A percentile compares a stretch with the other conserved stretches of the same genome.
Evolutionary conservation across 768 basidiomycete genomes (phyloP).

Genomic region (Xerocomellus amylosporus): DNA sequence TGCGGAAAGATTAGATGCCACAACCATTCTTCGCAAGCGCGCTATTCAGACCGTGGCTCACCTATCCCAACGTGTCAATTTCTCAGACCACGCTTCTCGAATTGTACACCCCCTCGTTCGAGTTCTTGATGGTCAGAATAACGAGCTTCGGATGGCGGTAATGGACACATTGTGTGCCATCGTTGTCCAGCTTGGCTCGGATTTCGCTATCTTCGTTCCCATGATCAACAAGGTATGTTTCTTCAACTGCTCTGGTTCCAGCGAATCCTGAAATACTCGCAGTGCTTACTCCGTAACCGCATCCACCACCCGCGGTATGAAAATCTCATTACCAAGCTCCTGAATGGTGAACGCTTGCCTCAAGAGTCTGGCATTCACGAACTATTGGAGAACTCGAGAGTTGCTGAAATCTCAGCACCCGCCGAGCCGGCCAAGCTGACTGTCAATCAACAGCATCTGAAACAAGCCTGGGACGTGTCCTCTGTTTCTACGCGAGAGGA

Average conservation of each 20-base stretch:
- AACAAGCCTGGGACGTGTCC: constrained; percentile 93
- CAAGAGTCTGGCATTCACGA: constrained; percentile 79
- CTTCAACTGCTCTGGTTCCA: neutral
- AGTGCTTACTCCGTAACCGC: constrained; percentile 76
- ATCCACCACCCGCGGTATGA: constrained; percentile 86
- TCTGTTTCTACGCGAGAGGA: constrained; percentile 75
- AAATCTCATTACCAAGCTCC: constrained; percentile 78
- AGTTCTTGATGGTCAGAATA: constrained; percentile 68
- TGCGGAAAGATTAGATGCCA: constrained; percentile 79
- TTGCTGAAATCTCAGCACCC: constrained; percentile 74
- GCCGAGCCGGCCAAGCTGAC: constrained; percentile 85
- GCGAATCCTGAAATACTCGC: constrained; percentile 2
- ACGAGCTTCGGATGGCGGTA: constrained; percentile 80
- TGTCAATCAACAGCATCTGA: constrained; percentile 96
- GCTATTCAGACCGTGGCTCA: constrained; percentile 92
- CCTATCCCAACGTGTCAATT: constrained; percentile 89
- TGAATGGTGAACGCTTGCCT: constrained; percentile 89
- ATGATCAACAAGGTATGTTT: constrained; percentile 85
- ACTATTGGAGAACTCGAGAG: constrained; percentile 60
- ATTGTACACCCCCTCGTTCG: constrained; percentile 95
- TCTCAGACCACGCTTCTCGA: constrained; percentile 94
- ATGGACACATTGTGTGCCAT: constrained; percentile 94
- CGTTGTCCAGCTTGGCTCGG: constrained; percentile 89
- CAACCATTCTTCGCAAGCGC: constrained; percentile 72
- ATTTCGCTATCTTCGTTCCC: constrained; percentile 97